Base-by-base conservation (phyloP, 441 rosid genomes). In the Manihot esculenta region DNA sequence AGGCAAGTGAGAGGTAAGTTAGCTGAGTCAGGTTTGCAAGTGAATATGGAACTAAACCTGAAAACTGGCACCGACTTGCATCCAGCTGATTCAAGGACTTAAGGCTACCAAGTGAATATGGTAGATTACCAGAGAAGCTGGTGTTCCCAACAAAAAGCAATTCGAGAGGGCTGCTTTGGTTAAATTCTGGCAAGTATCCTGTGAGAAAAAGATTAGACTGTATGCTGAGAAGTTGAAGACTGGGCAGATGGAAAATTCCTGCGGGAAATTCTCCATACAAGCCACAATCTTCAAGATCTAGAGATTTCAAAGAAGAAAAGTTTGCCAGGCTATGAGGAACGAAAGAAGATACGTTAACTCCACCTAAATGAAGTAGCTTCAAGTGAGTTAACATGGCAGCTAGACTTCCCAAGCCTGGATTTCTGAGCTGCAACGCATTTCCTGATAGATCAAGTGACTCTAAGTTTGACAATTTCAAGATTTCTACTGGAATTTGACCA, bases 181-280 rank as follows among this genome's bases (percentile, higher is more conserved):
- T 12, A 10, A 57, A 65, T 38, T 62, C 76, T 11, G 74, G 42
- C 8, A 71, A n/a, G 50, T 38, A 47, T 38, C 67, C 60, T 0
- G 0, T 51, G 27, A 62, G 61, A 71, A 30, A 4, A n/a, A n/a
- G n/a, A n/a, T n/a, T n/a, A n/a, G n/a, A n/a, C n/a, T n/a, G n/a
- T n/a, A 68, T n/a, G n/a, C n/a, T n/a, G 1, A 68, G 71, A 59
- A 13, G 0, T 24, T 27, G 66, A 45, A 83, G 76, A 14, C 20
- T 71, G 0, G 77, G 77, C 0, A 74, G 24, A 11, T 42, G 20
- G 11, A 80, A 80, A 27, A 74, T 12, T 17, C 54, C 24, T 27
- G 17, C 0, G 7, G 71, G 71, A 27, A 68, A 68, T 12, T 68
- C 53, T 23, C 63, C 63, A 0, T 8, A 38, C 24, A 68, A 11